Conservation (phyloP, 202 grass and related monocot species). For the Digitaria exilis region DNA sequence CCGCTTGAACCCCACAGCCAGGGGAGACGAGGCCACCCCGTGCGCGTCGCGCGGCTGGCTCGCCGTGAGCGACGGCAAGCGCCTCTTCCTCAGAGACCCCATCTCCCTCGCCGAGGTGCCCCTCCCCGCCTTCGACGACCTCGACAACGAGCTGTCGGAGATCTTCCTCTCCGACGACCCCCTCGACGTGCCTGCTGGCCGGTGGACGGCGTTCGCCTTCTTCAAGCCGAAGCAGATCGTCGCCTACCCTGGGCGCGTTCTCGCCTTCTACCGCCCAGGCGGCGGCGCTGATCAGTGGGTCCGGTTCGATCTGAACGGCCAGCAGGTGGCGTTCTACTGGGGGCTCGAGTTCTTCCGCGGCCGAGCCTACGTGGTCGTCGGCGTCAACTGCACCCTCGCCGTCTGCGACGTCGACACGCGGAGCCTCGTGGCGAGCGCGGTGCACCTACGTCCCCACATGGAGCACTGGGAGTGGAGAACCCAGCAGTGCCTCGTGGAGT, state of each 20-base stretch:
- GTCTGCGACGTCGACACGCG: constrained; percentile 14
- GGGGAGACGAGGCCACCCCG: neutral
- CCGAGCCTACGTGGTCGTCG: neutral
- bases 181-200: neutral
- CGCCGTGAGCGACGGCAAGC: neutral
- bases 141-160: neutral
- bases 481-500: constrained; percentile 3
- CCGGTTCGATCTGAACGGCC: neutral
- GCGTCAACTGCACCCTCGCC: neutral
- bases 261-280: constrained; percentile 24
- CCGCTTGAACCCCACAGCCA: neutral
- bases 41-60: constrained; percentile 10
- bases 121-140: neutral
- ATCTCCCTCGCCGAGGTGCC: neutral
- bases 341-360: constrained; percentile 26
- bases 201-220: constrained; percentile 10
- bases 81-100: neutral
- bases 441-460: accelerated
- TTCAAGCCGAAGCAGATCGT: neutral
- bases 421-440: neutral
- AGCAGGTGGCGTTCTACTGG: neutral
- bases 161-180: constrained; percentile 32
- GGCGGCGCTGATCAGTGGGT: constrained; percentile 11
- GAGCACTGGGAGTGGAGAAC: accelerated
- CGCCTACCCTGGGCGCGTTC: neutral